Evolutionary conservation across 495 filamentous ascomycete genomes (phyloP), one percentile per base, ranked within the genome.

Genomic region (Neurospora sp.): DNA sequence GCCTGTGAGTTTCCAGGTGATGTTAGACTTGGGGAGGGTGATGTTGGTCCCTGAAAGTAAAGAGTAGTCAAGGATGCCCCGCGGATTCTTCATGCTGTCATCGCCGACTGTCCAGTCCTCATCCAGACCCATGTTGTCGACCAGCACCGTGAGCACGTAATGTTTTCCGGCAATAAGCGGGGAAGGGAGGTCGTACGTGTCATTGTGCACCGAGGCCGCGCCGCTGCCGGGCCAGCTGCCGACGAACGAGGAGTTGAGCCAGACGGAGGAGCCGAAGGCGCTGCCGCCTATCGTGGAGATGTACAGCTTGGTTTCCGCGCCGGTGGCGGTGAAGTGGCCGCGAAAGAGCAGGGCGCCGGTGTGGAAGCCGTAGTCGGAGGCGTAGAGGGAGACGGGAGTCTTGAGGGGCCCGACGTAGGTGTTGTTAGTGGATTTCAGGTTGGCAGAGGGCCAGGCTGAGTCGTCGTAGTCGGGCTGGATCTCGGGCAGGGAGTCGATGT

Each of bases 291-390:
- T 85, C 0, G 90, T 89, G 8, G 78, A 79, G 7, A 93, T 70
- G 41, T 79, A 85, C 72, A 94, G 81, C 8, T 75, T 82, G 0
- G 74, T 79, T 74, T 94, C 92, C 12, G 84, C 77, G 6, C 91
- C 91, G 0, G 81, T 89, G 16, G 92, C 89, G 10, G 81, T 84
- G 77, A 96, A 96, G 75, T 90, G 87, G 35, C 92, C 93, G 3
- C 93, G 86, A 81, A 88, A 94, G 45, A 94, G 73, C 0, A 93
- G 81, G 14, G 84, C 85, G 44, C 92, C 93, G 0, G 88, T 87
- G 77, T 92, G 83, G 82, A 87, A 95, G 39, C 91, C 91, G 76
- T 96, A 94, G 80, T 95, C 93, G 44, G 85, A 87, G 0, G 85
- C 84, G 76, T 90, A 93, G 1, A 94, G 86, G 0, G 87, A 90